phyloP scores from a whole-genome alignment of 176 grass and related monocot genomes.

The Avena insularis region DNA sequence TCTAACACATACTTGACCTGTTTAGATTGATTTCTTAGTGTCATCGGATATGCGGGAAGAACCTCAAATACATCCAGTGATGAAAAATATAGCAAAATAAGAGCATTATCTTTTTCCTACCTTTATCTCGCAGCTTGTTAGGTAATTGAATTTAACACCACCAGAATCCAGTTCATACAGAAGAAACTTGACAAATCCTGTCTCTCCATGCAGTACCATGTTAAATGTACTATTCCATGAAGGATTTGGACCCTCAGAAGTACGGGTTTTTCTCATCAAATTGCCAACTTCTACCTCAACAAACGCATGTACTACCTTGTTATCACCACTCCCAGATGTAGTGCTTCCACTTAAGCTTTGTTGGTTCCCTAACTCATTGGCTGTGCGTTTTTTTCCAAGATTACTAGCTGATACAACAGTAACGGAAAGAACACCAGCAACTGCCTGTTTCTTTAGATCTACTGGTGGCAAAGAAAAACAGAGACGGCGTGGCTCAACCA shows the following conservation, averaged over 20 bases:
- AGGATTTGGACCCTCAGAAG: conserved; percentile 64
- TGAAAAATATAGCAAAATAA: conserved; percentile 31
- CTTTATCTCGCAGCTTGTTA: conserved; percentile 95
- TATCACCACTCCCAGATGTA: conserved; percentile 43
- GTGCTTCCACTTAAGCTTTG: conserved; percentile 43
- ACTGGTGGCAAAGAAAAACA: conserved; percentile 86
- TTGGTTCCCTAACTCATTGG: conserved; percentile 47
- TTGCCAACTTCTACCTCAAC: conserved; percentile 93
- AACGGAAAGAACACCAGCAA: conserved; percentile 83
- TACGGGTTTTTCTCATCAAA: conserved; percentile 82
- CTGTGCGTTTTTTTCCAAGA: conserved; percentile 44
- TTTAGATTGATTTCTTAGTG: conserved; percentile 40
- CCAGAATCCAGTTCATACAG: conserved; percentile 84
- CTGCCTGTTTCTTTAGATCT: conserved; percentile 77
- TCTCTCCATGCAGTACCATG: conserved; percentile 91
- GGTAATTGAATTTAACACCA: conserved; percentile 79
- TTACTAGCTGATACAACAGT: conserved; percentile 87
- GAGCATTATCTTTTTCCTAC: conserved; percentile 45
- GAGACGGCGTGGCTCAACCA: conserved; percentile 90
- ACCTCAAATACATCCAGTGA: conserved; percentile 28
- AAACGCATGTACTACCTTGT: conserved; percentile 52
- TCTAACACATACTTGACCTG: conserved; percentile 94
- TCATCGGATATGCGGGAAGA: conserved; percentile 33
- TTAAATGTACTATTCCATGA: conserved; percentile 84
- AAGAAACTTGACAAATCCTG: conserved; percentile 83